Evolutionary conservation across 2,329 filamentous ascomycete genomes (phyloP), one percentile per base, ranked within the genome.

Genomic region (Fusarium illudens): DNA sequence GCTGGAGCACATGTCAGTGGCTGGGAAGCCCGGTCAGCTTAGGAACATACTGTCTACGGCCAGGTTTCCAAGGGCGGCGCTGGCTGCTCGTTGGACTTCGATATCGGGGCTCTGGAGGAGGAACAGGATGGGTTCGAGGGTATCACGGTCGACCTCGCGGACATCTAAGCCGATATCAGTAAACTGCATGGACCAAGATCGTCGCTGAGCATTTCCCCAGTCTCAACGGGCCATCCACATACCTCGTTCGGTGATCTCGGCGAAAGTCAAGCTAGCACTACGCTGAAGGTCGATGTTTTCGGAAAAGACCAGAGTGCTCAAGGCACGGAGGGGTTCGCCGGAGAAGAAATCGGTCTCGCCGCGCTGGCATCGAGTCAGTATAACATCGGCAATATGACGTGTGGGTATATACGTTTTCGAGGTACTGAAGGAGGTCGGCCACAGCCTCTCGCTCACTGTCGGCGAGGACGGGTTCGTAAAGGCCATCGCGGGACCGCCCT

Each of bases 241-340:
- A 97, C 96, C 95, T 93, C 95, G 84, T 82, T 99, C 96, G 36
- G 96, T 99, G 72, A 99, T 99, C 80, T 99, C 96, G 64, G 96
- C 96, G 85, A 99, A 99, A 3, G 96, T 99, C 79, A 99, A 87
- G 79, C 95, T 98, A 55, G 96, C 96, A 82, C 96, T 98, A 71
- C 96, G 89, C 83, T 99, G 96, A 55, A 99, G 86, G 79, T 99
- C 96, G 78, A 99, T 94, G 82, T 99, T 99, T 80, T 98, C 94
- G 60, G 96, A 99, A 79, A 97, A 99, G 60, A 99, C 96, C 25
- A 99, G 87, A 12, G 95, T 99, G 81, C 93, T 97, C 60, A 99
- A 84, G 46, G 96, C 95, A 80, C 92, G 92, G 60, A 99, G 89
- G 46, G 96, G 96, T 77, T 97, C 94, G 80, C 96, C 96, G 34